Evolutionary conservation across 2,329 filamentous ascomycete species (phyloP), one percentile per base, ranked within the genome.

Genomic region (Pseudocercospora fijiensis): DNA sequence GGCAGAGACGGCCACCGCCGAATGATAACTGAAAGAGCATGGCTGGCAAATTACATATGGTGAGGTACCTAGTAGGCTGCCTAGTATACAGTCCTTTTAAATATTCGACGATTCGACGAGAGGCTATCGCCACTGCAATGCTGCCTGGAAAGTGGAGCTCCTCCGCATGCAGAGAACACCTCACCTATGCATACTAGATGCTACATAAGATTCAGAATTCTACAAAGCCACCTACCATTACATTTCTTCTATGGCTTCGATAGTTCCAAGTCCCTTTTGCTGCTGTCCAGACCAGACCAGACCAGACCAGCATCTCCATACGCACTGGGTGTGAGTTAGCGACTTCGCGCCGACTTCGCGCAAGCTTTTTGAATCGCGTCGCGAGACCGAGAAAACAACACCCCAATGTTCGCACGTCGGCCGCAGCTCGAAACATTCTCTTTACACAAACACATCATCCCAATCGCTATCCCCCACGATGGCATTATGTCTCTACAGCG

Each of bases 401-500:
- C 16, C 26, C 27, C 49, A 33, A 56, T 61, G 59, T 47, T 53
- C 59, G 37, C 59, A 45, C 27, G 16, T 30, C 37, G 26, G 2
- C 49, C 57, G 43, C 37, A 18, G 16, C 24, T 45, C 22, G 30
- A 51, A 20, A 45, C 37, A 9, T 53, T 53, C 41, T 49, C 37
- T 3, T n/a, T 28, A 16, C 24, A 22, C 16, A 26, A 58, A 28
- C 57, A 45, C 13, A 47, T 58, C 22, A 26, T 45, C 16, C 30
- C 57, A n/a, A 45, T 45, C 18, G 57, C 26, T 43, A 49, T 24
- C 24, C 57, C 41, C 24, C 26, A 64, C 60, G 62, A 64, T 59
- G 52, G 49, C 37, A 65, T 27, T 24, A 65, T 65, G 63, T 56
- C 63, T 9, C 27, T 51, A 26, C 27, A 57, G 13, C 43, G 59